phyloP scores from a whole-genome alignment of 164 flowering plant genomes.

The Nymphaea thermarum region DNA sequence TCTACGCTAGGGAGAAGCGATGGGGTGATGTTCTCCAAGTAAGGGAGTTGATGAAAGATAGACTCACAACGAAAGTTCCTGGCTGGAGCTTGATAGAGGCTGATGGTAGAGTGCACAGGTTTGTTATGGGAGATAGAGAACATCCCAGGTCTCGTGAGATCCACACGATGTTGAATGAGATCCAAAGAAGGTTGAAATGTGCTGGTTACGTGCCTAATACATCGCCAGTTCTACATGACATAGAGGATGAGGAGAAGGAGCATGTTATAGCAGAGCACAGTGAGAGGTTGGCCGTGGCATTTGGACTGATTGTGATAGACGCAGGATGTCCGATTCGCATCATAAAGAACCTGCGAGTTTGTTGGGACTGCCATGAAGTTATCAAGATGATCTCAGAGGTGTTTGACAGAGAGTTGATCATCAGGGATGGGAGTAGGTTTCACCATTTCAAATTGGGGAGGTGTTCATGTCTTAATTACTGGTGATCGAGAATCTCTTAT shows the following conservation, averaged over 20 bases:
- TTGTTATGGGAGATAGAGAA: constrained; percentile 46
- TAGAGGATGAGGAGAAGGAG: constrained; percentile 43
- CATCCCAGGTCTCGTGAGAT: constrained; percentile 41
- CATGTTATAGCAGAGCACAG: constrained; percentile 44
- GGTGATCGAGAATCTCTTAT: constrained; percentile 11
- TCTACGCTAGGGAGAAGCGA: constrained; percentile 47
- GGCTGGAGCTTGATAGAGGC: constrained; percentile 57
- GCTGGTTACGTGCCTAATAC: constrained; percentile 42
- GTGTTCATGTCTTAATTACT: constrained; percentile 50
- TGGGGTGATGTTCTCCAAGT: constrained; percentile 53
- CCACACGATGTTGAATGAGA: constrained; percentile 42
- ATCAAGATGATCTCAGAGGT: constrained; percentile 50
- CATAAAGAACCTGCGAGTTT: constrained; percentile 53
- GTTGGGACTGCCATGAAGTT: constrained; percentile 60
- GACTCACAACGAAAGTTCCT: constrained; percentile 48
- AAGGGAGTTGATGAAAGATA: constrained; percentile 51
- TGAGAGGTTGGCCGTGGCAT: constrained; percentile 72
- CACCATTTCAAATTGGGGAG: constrained; percentile 41
- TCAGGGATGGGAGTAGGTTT: constrained; percentile 47
- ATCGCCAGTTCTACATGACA: constrained; percentile 34
- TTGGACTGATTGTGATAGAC: constrained; percentile 40
- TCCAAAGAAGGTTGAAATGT: constrained; percentile 17
- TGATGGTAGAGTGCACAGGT: constrained; percentile 36
- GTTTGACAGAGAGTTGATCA: constrained; percentile 43
- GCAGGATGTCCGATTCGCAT: constrained; percentile 40